Conservation (phyloP, 2,329 filamentous ascomycete species). For the Microthyrium microscopicum region DNA sequence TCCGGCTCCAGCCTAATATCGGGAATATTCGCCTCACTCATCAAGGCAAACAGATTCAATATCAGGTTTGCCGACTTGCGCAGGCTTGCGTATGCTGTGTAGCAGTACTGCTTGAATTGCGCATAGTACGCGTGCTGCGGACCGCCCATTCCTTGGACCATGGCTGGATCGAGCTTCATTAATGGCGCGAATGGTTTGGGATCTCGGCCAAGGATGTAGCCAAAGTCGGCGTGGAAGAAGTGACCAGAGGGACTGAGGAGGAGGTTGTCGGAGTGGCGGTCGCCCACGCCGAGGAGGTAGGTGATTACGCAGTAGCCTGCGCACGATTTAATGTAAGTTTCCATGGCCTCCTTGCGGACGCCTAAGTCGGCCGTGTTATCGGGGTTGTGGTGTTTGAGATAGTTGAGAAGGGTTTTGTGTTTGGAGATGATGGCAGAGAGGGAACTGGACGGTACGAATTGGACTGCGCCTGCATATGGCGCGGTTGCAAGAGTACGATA, state of each 20-base stretch:
- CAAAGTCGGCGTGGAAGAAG: conserved; percentile 98
- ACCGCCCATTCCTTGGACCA: conserved; percentile 98
- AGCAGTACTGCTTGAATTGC: conserved; percentile 89
- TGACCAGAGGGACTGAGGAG: conserved; percentile 77
- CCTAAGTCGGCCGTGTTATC: conserved; percentile 67
- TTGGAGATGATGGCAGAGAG: conserved; percentile 72
- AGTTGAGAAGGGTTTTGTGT: conserved; percentile 66
- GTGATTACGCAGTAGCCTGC: conserved; percentile 98
- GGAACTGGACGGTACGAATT: conserved; percentile 78
- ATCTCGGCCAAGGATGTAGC: conserved; percentile 91
- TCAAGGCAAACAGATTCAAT: conserved; percentile 85
- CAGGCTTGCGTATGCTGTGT: conserved; percentile 81
- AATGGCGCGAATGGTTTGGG: conserved; percentile 93
- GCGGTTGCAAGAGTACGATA: conserved; percentile 94
- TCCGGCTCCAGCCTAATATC: conserved; percentile 87
- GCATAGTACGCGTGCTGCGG: conserved; percentile 63
- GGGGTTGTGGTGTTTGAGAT: conserved; percentile 77
- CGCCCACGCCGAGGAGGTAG: conserved; percentile 89
- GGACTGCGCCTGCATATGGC: conserved; percentile 73
- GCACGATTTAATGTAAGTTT: conserved; percentile 89
- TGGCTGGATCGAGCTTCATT: conserved; percentile 94
- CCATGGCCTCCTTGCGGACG: conserved; percentile 79
- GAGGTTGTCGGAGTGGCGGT: conserved; percentile 89
- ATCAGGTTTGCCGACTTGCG: conserved; percentile 83
- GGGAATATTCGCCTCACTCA: conserved; percentile 95